Conservation (phyloP, 2,329 filamentous ascomycete species). For the Ophiocordyceps unilateralis region DNA sequence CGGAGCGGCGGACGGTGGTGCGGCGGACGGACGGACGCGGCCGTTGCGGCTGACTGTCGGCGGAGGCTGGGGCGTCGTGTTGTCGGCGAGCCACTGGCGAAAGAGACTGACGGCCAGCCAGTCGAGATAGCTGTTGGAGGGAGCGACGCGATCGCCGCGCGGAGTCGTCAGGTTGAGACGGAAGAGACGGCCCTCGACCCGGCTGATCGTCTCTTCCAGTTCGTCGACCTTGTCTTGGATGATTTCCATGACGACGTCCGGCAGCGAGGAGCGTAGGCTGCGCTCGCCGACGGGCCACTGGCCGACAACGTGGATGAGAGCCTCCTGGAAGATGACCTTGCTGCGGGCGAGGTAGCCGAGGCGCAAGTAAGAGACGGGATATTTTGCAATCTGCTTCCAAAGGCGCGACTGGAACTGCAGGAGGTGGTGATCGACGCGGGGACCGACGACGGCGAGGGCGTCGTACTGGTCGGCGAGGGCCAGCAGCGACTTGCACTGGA, state of each 20-base stretch:
- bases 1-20: constrained; percentile 7
- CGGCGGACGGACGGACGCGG: constrained; percentile 10
- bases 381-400: constrained; percentile 95
- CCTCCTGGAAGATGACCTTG: constrained; percentile 71
- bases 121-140: constrained; percentile 65
- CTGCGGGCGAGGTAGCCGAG: constrained; percentile 74
- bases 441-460: constrained; percentile 71
- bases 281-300: constrained; percentile 76
- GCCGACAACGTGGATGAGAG: constrained; percentile 82
- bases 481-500: constrained; percentile 83
- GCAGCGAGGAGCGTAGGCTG: constrained; percentile 57
- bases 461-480: constrained; percentile 90
- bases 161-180: constrained; percentile 62
- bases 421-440: constrained; percentile 82
- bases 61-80: constrained; percentile 52
- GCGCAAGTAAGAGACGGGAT: constrained; percentile 81
- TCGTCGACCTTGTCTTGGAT: constrained; percentile 94
- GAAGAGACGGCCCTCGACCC: constrained; percentile 69
- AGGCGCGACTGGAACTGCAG: constrained; percentile 79
- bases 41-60: too few species aligned
- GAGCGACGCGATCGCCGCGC: constrained; percentile 67
- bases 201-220: constrained; percentile 63
- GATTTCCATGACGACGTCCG: constrained; percentile 63
- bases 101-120: constrained; percentile 82
- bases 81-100: constrained; percentile 84